phyloP scores from a whole-genome alignment of 139 green algal species.

The Chlamydomonas asymmetrica region DNA sequence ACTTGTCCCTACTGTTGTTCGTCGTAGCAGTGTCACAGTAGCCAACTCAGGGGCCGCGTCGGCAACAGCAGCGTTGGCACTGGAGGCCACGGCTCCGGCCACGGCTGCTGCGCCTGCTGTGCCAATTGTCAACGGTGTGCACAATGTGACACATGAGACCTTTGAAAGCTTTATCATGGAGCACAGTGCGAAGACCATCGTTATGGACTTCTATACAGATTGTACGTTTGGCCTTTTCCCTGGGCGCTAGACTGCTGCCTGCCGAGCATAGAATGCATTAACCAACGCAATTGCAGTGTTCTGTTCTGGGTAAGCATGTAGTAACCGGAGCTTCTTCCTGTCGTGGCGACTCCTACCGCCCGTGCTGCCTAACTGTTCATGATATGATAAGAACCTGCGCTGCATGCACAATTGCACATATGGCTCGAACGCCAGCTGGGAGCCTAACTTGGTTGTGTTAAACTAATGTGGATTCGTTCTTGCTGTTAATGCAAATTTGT shows the following conservation, averaged over 20 bases:
- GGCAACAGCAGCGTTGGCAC: no score
- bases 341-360: no score
- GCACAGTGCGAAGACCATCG: slow-evolving; percentile 4
- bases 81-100: background rate
- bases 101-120: background rate
- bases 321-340: no score
- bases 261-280: background rate
- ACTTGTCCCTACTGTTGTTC: no score
- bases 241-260: background rate
- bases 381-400: background rate
- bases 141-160: background rate
- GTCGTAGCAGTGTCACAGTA: no score
- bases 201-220: slow-evolving; percentile 9
- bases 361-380: background rate
- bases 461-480: background rate
- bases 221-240: slow-evolving; percentile 6
- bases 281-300: background rate
- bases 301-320: no score
- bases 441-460: no score
- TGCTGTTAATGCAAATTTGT: background rate
- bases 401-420: background rate
- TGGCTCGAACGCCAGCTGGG: background rate
- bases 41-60: no score
- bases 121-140: slow-evolving; percentile 6
- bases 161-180: slow-evolving; percentile 13